A percentile compares a stretch with the other conserved stretches of the same genome.
Conservation (phyloP, 345 rosid genomes). For the Turnera subulata region DNA sequence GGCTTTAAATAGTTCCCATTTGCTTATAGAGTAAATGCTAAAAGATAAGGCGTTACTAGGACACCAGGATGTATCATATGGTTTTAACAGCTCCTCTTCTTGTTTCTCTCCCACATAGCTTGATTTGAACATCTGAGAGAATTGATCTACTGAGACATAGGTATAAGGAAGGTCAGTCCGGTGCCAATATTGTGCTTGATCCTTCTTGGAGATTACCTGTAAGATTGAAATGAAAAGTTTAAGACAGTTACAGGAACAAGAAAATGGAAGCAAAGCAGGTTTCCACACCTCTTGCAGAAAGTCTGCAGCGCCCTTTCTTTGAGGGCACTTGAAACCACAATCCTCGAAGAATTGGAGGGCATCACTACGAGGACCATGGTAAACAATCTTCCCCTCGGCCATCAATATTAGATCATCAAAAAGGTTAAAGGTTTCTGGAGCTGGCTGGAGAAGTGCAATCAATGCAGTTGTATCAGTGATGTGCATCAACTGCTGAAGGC, state of each 20-base stretch:
- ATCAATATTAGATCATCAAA: constrained; percentile 11
- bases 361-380: background rate
- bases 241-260: background rate
- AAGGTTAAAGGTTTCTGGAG: constrained; percentile 11
- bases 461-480: constrained; percentile 2
- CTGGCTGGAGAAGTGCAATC: constrained; percentile 9
- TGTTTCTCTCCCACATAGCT: constrained; percentile 35
- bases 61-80: constrained; percentile 30
- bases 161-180: background rate
- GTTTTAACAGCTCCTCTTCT: constrained; percentile 35
- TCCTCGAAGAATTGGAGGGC: constrained; percentile 7
- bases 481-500: constrained; percentile 11
- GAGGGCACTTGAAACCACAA: constrained; percentile 10
- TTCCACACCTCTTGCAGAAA: constrained; percentile 2
- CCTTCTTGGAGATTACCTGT: constrained; percentile 9
- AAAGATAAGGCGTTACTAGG: constrained; percentile 44
- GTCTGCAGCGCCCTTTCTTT: constrained; percentile 6
- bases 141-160: background rate
- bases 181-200: constrained; percentile 3
- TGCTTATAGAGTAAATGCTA: constrained; percentile 36
- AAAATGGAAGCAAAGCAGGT: background rate
- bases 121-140: constrained; percentile 28
- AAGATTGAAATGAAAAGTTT: background rate
- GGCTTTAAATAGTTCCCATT: constrained; percentile 58
- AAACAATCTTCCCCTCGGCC: constrained; percentile 10